Evolutionary conservation across 2,329 filamentous ascomycete genomes (phyloP).

Genomic region (Aspergillus jensenii): DNA sequence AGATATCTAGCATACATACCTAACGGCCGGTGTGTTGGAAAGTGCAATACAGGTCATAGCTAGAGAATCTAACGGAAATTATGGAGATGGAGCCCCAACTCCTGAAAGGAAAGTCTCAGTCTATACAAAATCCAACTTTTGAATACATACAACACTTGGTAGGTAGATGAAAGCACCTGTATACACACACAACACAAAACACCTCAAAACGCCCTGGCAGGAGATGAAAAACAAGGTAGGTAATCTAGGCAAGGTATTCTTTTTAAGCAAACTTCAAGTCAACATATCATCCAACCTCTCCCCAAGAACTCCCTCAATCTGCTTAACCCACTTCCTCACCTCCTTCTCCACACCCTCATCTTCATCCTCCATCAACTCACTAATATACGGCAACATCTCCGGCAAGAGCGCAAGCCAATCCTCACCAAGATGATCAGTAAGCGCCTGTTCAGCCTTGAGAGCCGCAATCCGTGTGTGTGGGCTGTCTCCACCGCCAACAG

Average conservation of each 20-base stretch:
- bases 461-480: slow-evolving; percentile 74
- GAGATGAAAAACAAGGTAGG: not conserved
- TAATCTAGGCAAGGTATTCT: not conserved
- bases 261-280: slow-evolving; percentile 51
- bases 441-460: slow-evolving; percentile 74
- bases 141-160: not conserved
- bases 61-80: not conserved
- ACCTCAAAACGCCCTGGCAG: not conserved
- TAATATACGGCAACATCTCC: slow-evolving; percentile 96
- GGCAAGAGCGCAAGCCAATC: slow-evolving; percentile 90
- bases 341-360: slow-evolving; percentile 90
- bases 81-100: not conserved
- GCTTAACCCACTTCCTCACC: slow-evolving; percentile 83
- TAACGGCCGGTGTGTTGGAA: not conserved
- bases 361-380: slow-evolving; percentile 93
- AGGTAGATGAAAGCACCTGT: not conserved
- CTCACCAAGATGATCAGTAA: slow-evolving; percentile 80
- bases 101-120: not conserved
- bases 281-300: slow-evolving; percentile 92
- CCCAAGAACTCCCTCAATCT: slow-evolving; percentile 84
- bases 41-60: not conserved
- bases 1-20: not conserved
- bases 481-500: slow-evolving; percentile 51
- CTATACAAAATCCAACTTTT: not conserved
- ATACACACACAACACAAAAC: not conserved